Evolutionary conservation across 257 asterid species (phyloP), one percentile per base, ranked within the genome.

Genomic region (Penstemon eatonii): DNA sequence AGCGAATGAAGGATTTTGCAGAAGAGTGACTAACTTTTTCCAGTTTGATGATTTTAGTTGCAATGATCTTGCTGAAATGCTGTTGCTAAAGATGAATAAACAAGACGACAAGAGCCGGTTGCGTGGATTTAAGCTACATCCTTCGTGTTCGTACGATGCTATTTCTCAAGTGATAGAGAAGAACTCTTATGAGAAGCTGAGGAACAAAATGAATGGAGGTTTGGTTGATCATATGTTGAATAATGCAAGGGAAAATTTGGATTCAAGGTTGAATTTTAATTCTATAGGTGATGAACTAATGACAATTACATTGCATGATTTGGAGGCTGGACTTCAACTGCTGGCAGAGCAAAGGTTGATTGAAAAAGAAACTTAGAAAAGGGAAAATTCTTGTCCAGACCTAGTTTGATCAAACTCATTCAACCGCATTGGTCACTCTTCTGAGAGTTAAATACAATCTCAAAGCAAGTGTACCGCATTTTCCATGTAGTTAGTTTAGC

Each of bases 181-280:
- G 63, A 73, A 64, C 45, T 84, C 89, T 25, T 71, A 75, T 0
- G 92, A 89, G 56, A 86, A 82, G 75, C 80, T 86, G 74, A 82
- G 98, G 4, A 79, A 80, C 66, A 94, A 84, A 58, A 69, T 92
- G 96, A 92, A 92, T 8, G 98, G 98, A 51, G 98, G 95, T 44
- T 75, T 89, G 86, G 76, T 87, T 7, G 92, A 87, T 72, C 89
- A 92, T 4, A 75, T 86, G 93, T 81, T 92, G 3, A 90, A 86
- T 39, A 93, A 87, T 63, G 96, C 95, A 2, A 78, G 96, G 77
- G 99, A 90, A n/a, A n/a, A n/a, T 77, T 71, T 93, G 85, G 99
- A 93, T 73, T 60, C 85, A 79, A 88, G 97, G 86, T 81, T 83
- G 63, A 79, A 71, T 79, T 83, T 86, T 61, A 95, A 90, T 11